Conservation (phyloP, 2,329 filamentous ascomycete species). For the Exophiala sideris region DNA sequence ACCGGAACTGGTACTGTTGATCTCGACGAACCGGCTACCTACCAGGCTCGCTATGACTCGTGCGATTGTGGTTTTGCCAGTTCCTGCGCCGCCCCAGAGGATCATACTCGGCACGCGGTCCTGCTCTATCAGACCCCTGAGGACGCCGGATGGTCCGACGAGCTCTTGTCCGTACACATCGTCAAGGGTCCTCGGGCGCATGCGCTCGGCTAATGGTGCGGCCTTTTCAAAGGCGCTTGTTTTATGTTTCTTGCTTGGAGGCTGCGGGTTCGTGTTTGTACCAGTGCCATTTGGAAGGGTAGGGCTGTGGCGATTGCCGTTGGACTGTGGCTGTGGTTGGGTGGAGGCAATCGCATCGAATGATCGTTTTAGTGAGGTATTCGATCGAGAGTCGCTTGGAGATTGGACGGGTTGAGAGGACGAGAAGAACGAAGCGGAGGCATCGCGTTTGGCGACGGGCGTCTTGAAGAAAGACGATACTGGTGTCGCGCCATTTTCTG, state of each 20-base stretch:
- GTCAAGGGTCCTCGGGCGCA: constrained; percentile 80
- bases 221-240: constrained; percentile 60
- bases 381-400: constrained; percentile 15
- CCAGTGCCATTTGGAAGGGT: not conserved
- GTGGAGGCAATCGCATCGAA: constrained; percentile 25
- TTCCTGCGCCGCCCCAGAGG: constrained; percentile 61
- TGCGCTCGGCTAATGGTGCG: constrained; percentile 86
- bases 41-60: constrained; percentile 80
- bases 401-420: constrained; percentile 26
- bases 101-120: constrained; percentile 92
- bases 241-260: constrained; percentile 62
- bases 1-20: constrained; percentile 86
- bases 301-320: not conserved
- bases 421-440: constrained; percentile 29
- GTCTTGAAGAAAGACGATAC: constrained; percentile 56
- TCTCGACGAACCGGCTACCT: constrained; percentile 85
- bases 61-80: constrained; percentile 68
- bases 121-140: constrained; percentile 80
- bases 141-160: constrained; percentile 76
- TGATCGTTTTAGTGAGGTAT: constrained; percentile 32
- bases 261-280: not conserved
- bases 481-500: constrained; percentile 39
- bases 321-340: not conserved
- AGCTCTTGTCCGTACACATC: constrained; percentile 90
- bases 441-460: constrained; percentile 40